Percentiles rank a stretch among this genome's conserved stretches.
These are phyloP conservation scores for Citrullus amarus DNA, from an alignment of 306 rosid species.

Conservation along the genomic window DNA sequence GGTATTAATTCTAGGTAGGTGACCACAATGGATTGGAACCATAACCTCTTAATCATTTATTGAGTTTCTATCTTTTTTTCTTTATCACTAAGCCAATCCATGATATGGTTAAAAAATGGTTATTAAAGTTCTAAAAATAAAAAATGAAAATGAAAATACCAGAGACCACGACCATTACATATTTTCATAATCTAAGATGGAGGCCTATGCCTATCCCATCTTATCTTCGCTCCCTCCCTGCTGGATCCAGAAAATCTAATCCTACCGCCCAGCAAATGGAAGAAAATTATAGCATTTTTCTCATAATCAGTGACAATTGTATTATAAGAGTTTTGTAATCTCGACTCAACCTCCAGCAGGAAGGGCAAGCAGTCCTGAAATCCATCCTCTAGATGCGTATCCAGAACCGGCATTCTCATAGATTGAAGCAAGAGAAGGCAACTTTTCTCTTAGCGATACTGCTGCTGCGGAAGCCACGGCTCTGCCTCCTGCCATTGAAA, in stretches of 20 bases:
- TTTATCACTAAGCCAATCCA: too few species aligned
- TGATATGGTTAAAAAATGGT: too few species aligned
- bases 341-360: slow-evolving; percentile 60
- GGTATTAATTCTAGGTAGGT: too few species aligned
- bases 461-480: slow-evolving; percentile 56
- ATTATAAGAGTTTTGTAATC: neutral
- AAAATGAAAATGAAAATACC: neutral
- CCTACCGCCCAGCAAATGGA: neutral
- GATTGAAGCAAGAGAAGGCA: slow-evolving; percentile 30
- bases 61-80: too few species aligned
- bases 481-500: slow-evolving; percentile 45
- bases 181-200: too few species aligned
- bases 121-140: neutral
- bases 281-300: neutral
- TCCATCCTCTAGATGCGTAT: slow-evolving; percentile 42
- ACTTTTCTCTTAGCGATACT: slow-evolving; percentile 30
- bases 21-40: too few species aligned
- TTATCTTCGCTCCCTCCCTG: too few species aligned
- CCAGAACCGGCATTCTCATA: slow-evolving; percentile 34
- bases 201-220: too few species aligned
- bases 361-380: slow-evolving; percentile 62
- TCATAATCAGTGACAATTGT: neutral
- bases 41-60: too few species aligned
- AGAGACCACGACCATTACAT: neutral
- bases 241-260: neutral